Conservation (phyloP, 257 asterid genomes). For the Solanum tarapatanum region DNA sequence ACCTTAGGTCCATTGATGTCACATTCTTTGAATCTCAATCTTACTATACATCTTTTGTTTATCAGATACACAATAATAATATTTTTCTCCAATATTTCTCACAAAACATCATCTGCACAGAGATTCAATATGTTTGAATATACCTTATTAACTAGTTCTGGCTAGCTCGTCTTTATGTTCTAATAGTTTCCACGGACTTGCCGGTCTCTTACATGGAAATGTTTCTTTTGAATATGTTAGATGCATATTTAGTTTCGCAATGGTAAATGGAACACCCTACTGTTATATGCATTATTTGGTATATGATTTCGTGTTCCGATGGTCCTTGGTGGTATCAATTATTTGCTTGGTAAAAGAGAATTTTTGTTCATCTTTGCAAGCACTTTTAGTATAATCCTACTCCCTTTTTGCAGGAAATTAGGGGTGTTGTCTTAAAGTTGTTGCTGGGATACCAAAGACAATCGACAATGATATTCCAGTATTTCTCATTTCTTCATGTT, state of each 20-base stretch:
- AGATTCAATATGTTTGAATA: not conserved
- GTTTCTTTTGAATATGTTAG: not conserved
- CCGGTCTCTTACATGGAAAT: not conserved
- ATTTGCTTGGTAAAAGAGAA: not conserved
- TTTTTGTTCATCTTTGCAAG: not conserved
- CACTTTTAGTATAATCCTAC: not conserved
- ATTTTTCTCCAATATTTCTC: not conserved
- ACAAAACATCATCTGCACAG: not conserved
- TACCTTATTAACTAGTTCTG: not conserved
- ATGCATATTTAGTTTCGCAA: not conserved
- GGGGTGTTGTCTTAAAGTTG: constrained; percentile 77
- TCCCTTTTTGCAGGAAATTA: constrained; percentile 57
- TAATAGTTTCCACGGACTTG: not conserved
- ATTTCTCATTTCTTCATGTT: constrained; percentile 13
- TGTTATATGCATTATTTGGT: not conserved
- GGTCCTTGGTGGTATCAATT: not conserved
- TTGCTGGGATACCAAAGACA: constrained; percentile 84
- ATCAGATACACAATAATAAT: not conserved
- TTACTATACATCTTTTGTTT: not conserved
- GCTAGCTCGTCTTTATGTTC: not conserved
- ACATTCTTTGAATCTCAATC: not conserved
- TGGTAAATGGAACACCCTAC: not conserved
- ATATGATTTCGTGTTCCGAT: not conserved
- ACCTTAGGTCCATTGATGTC: not conserved
- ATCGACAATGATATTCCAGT: constrained; percentile 94